Percentiles rank a stretch among this genome's conserved stretches.
Conservation (phyloP, 225 moss, liverwort and hornwort species). For the Pseudoscleropodium purum region DNA sequence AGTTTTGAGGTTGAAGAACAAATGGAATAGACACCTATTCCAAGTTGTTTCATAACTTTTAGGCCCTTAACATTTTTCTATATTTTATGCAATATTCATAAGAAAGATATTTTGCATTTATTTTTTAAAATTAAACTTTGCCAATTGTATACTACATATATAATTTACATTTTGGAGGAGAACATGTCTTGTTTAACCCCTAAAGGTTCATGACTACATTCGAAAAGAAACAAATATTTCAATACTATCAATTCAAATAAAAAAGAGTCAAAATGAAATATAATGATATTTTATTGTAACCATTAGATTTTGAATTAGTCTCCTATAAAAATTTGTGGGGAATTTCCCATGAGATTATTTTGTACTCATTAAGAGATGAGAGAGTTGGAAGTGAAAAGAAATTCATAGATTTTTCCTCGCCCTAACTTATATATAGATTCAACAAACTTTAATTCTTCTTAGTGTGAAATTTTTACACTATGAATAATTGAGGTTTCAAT, state of each 20-base stretch:
- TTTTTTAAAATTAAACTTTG: background rate
- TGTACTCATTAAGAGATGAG: background rate
- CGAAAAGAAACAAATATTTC: no score
- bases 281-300: background rate
- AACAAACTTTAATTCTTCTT: background rate
- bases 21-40: no score
- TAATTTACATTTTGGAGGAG: background rate
- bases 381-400: background rate
- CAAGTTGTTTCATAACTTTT: background rate
- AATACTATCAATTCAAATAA: background rate
- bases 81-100: background rate
- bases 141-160: accelerated
- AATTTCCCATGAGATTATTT: background rate
- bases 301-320: background rate
- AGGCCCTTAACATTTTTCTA: background rate
- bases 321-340: accelerated
- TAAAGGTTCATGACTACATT: background rate
- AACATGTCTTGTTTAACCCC: background rate
- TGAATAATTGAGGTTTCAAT: background rate
- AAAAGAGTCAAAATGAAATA: background rate
- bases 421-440: background rate
- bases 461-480: background rate
- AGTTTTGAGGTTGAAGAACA: background rate
- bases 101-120: background rate
- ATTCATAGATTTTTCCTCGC: background rate